Evolutionary conservation across 768 basidiomycete genomes (phyloP).

Genomic region (Mrakia frigida): DNA sequence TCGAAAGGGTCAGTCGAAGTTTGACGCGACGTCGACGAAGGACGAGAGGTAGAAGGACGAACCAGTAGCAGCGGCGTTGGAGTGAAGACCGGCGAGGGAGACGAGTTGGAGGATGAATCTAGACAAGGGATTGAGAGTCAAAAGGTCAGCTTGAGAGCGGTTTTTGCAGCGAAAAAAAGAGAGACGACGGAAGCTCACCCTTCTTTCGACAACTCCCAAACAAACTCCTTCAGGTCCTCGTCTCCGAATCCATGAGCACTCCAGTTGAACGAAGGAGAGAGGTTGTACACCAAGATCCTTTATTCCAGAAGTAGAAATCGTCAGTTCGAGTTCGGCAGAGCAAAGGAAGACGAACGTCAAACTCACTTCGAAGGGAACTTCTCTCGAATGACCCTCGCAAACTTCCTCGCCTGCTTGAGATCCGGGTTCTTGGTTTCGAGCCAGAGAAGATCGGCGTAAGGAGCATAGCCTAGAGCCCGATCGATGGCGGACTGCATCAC

Average conservation of each 20-base stretch:
- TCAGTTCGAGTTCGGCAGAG: not conserved
- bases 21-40: not conserved
- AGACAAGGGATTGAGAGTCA: not conserved
- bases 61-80: constrained; percentile 73
- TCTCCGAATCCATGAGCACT: constrained; percentile 69
- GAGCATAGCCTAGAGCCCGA: constrained; percentile 71
- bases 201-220: constrained; percentile 87
- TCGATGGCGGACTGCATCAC: constrained; percentile 73
- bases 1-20: not conserved
- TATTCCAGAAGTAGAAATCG: constrained; percentile 14
- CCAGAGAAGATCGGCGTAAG: constrained; percentile 86
- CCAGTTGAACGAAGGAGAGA: constrained; percentile 95
- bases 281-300: constrained; percentile 84
- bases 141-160: not conserved
- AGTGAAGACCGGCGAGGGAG: constrained; percentile 84
- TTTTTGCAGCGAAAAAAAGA: not conserved
- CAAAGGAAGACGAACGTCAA: not conserved
- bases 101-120: constrained; percentile 85
- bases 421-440: constrained; percentile 87
- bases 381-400: constrained; percentile 68
- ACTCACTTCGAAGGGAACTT: constrained; percentile 65
- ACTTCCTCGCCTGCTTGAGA: constrained; percentile 68
- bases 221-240: constrained; percentile 69
- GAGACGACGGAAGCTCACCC: constrained; percentile 50
- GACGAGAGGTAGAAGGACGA: constrained; percentile 33